A percentile compares a stretch with the other conserved stretches of the same genome.
Evolutionary conservation across 78 protist genomes (phyloP).

Genomic region (Salpingoeca rosetta): DNA sequence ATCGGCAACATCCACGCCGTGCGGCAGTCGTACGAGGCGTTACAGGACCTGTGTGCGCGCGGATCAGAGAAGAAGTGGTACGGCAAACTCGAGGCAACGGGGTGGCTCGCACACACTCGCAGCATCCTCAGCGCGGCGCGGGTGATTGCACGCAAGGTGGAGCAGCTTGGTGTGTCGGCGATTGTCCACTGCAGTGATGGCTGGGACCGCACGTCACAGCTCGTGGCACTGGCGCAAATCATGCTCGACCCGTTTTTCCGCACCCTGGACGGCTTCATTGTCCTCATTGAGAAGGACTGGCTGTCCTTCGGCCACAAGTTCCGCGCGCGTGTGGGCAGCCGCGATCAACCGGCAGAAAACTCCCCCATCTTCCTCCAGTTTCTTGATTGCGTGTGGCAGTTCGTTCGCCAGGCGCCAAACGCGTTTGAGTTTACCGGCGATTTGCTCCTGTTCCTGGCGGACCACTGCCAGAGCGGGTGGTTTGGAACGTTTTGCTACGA

Average conservation of each 20-base stretch:
- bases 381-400: slow-evolving; percentile 79
- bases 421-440: slow-evolving; percentile 73
- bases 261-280: slow-evolving; percentile 70
- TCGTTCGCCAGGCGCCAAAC: slow-evolving; percentile 39
- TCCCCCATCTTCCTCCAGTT: slow-evolving; percentile 88
- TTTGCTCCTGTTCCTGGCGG: slow-evolving; percentile 46
- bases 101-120: background rate
- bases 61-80: background rate
- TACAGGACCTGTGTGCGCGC: background rate
- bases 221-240: slow-evolving; percentile 51
- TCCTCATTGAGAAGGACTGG: slow-evolving; percentile 87
- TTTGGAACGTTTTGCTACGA: slow-evolving; percentile 73
- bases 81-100: background rate
- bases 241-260: slow-evolving; percentile 78
- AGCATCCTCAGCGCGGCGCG: background rate
- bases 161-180: too few species aligned
- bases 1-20: slow-evolving; percentile 82
- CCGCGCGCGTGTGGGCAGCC: slow-evolving; percentile 33
- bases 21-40: slow-evolving; percentile 12
- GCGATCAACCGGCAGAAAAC: background rate
- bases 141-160: background rate
- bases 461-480: slow-evolving; percentile 43
- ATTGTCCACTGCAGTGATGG: slow-evolving; percentile 91
- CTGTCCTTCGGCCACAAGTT: slow-evolving; percentile 78
- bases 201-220: slow-evolving; percentile 94